Percentiles rank a stretch among this genome's conserved stretches.
phyloP scores from a whole-genome alignment of 106 monocot species.

The Dendrobium huoshanense region DNA sequence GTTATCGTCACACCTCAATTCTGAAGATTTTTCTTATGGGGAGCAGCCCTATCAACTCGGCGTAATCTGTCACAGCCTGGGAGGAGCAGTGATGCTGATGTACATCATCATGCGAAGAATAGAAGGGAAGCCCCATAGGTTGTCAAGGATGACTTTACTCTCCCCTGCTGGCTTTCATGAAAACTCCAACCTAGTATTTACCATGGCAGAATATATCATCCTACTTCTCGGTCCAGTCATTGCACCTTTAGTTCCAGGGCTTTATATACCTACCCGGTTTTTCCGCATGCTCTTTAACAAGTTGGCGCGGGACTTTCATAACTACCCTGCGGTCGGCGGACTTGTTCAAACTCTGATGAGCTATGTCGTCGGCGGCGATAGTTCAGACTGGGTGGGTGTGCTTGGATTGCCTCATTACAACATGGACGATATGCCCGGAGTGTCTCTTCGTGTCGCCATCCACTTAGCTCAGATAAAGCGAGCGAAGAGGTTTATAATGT shows the following conservation, averaged over 20 bases:
- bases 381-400: constrained; percentile 92
- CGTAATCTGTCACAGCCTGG: constrained; percentile 79
- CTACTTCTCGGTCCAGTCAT: constrained; percentile 75
- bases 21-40: constrained; percentile 9
- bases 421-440: constrained; percentile 97
- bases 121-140: constrained; percentile 51
- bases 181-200: constrained; percentile 64
- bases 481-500: constrained; percentile 73
- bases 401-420: constrained; percentile 92
- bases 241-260: constrained; percentile 65
- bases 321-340: constrained; percentile 86
- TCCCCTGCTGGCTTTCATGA: constrained; percentile 98
- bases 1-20: constrained; percentile 5
- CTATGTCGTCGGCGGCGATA: constrained; percentile 88
- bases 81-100: constrained; percentile 94
- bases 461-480: constrained; percentile 92
- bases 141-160: constrained; percentile 73
- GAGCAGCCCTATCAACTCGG: constrained; percentile 71
- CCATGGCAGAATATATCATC: constrained; percentile 37
- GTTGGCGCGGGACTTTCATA: constrained; percentile 83
- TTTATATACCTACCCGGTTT: constrained; percentile 93
- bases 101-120: constrained; percentile 65
- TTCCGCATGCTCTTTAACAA: constrained; percentile 97
- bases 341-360: constrained; percentile 93
- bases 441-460: constrained; percentile 71